A percentile compares a stretch with the other conserved stretches of the same genome.
phyloP scores from a whole-genome alignment of 2,329 filamentous ascomycete genomes.

The Aspergillus niger region DNA sequence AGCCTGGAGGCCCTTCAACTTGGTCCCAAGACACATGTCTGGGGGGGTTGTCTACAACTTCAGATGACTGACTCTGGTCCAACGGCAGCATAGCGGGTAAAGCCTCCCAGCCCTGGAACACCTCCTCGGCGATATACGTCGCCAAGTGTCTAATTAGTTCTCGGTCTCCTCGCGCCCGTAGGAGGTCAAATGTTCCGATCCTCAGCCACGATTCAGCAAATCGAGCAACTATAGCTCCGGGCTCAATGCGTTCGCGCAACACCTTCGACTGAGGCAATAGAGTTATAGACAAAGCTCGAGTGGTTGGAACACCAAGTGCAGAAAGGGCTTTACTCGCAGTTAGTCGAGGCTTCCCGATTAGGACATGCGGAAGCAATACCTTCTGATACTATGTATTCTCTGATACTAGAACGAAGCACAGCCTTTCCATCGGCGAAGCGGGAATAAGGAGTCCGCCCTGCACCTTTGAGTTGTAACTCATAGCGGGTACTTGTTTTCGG shows the following conservation, averaged over 20 bases:
- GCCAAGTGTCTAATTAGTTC: constrained; percentile 71
- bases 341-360: background rate
- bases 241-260: constrained; percentile 76
- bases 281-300: constrained; percentile 80
- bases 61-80: constrained; percentile 42
- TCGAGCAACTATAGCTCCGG: constrained; percentile 86
- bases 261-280: constrained; percentile 73
- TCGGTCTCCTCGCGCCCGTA: constrained; percentile 78
- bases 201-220: constrained; percentile 92
- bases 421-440: constrained; percentile 96
- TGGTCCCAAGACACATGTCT: constrained; percentile 59
- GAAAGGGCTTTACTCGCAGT: constrained; percentile 58
- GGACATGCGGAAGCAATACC: constrained; percentile 41
- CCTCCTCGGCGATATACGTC: constrained; percentile 82
- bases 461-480: constrained; percentile 92
- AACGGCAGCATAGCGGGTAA: constrained; percentile 62
- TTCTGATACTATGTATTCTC: constrained; percentile 93
- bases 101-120: constrained; percentile 84
- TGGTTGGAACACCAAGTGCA: constrained; percentile 81
- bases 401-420: constrained; percentile 86
- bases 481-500: constrained; percentile 71
- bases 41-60: constrained; percentile 47
- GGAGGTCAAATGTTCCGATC: constrained; percentile 94
- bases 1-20: constrained; percentile 67
- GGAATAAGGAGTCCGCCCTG: constrained; percentile 89